phyloP scores from a whole-genome alignment of 257 asterid genomes.

The Fraxinus americana region DNA sequence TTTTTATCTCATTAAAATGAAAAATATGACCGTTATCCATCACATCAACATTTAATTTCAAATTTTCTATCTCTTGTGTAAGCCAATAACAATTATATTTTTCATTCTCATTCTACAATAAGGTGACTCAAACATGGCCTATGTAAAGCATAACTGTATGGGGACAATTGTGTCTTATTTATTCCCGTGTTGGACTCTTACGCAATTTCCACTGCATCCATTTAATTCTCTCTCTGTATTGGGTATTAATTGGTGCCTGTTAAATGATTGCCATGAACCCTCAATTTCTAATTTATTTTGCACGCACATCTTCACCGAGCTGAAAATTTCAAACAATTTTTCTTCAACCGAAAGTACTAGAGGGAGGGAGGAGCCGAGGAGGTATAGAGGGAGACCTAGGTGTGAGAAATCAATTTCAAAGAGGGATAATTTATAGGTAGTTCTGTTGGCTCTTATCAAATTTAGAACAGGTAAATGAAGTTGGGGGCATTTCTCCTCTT shows the following conservation, averaged over 20 bases:
- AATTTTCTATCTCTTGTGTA: no score
- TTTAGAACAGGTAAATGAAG: background rate
- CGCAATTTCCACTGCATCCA: background rate
- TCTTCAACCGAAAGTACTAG: background rate
- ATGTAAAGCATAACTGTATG: background rate
- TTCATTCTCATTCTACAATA: no score
- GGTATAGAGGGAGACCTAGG: background rate
- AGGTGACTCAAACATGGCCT: no score
- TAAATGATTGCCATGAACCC: background rate
- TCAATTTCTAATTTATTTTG: background rate
- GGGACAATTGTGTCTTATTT: background rate
- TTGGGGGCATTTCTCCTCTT: background rate
- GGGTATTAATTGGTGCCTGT: background rate
- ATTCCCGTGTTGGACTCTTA: background rate
- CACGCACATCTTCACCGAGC: background rate
- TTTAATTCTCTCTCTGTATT: background rate
- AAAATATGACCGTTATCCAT: no score
- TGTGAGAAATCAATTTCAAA: background rate
- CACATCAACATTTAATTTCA: no score
- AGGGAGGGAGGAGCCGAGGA: background rate
- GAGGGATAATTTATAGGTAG: background rate
- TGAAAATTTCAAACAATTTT: background rate
- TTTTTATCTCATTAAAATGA: no score
- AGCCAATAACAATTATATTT: no score
- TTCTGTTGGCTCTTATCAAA: background rate